A percentile compares a stretch with the other conserved stretches of the same genome.
Conservation (phyloP, 306 rosid species). For the Pyrus pyrifolia region DNA sequence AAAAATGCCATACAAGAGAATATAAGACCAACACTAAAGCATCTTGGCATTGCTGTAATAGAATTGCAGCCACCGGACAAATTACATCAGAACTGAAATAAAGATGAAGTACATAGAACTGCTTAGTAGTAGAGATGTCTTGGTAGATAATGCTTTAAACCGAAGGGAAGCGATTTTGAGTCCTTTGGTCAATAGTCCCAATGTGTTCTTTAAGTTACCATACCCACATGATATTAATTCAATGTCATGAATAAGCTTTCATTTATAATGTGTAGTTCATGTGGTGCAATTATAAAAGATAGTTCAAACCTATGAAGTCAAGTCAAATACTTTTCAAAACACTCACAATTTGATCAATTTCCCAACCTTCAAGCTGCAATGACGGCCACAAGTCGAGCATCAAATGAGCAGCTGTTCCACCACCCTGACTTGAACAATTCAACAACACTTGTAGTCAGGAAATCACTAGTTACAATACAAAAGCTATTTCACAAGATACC, state of each 20-base stretch:
- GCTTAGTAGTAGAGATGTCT: background rate
- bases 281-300: background rate
- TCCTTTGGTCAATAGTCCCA: background rate
- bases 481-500: constrained; percentile 9
- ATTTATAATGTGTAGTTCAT: background rate
- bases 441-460: constrained; percentile 7
- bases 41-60: background rate
- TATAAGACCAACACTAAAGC: background rate
- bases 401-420: constrained; percentile 87
- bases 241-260: background rate
- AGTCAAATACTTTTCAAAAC: background rate
- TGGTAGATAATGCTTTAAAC: background rate
- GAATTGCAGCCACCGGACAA: background rate
- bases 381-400: constrained; percentile 91
- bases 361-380: constrained; percentile 94
- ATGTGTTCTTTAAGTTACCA: background rate
- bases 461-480: background rate
- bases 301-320: background rate
- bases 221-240: background rate
- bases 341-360: constrained; percentile 78
- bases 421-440: constrained; percentile 61
- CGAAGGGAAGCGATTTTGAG: background rate
- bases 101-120: background rate
- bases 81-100: background rate
- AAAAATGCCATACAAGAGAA: background rate